Percentiles rank a stretch among this genome's conserved stretches.
Evolutionary conservation across 306 rosid genomes (phyloP).

Genomic region (Cicer arietinum): DNA sequence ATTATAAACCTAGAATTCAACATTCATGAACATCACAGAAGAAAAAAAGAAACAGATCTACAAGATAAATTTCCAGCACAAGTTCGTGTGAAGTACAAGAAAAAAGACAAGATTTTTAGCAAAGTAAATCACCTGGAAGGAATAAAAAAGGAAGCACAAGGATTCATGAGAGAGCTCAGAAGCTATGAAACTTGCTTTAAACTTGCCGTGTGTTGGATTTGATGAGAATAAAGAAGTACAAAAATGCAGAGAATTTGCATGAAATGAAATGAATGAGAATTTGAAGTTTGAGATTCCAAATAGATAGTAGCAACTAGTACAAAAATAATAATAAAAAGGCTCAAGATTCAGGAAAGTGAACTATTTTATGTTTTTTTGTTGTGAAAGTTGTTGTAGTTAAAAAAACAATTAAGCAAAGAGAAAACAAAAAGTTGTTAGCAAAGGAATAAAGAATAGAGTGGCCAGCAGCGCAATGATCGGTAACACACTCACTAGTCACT

Average conservation of each 20-base stretch:
- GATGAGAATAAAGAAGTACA: slow-evolving; percentile 17
- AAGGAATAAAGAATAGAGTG: slow-evolving; percentile 41
- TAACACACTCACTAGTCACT: too few species aligned
- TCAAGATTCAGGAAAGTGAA: slow-evolving; percentile 45
- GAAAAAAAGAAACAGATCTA: slow-evolving; percentile 60
- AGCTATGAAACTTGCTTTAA: slow-evolving; percentile 18
- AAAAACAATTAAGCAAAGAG: slow-evolving; percentile 20
- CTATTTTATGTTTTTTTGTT: neutral
- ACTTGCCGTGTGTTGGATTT: neutral
- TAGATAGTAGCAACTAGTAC: slow-evolving; percentile 1
- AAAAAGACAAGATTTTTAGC: slow-evolving; percentile 35
- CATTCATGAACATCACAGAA: slow-evolving; percentile 39
- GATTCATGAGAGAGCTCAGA: slow-evolving; percentile 46
- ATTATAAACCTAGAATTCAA: slow-evolving; percentile 29
- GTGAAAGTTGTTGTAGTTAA: slow-evolving; percentile 33
- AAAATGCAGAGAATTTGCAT: slow-evolving; percentile 36
- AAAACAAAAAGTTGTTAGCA: slow-evolving; percentile 38
- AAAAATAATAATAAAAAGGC: slow-evolving; percentile 21
- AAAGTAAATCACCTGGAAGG: slow-evolving; percentile 46
- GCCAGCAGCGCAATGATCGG: slow-evolving; percentile 49
- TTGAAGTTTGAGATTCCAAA: slow-evolving; percentile 34
- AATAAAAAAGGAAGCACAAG: slow-evolving; percentile 34
- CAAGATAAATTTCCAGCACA: slow-evolving; percentile 38
- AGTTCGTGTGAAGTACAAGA: neutral
- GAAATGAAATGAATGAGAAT: slow-evolving; percentile 45